Evolutionary conservation across 164 flowering plant species (phyloP).

Genomic region (Chimonanthus praecox): DNA sequence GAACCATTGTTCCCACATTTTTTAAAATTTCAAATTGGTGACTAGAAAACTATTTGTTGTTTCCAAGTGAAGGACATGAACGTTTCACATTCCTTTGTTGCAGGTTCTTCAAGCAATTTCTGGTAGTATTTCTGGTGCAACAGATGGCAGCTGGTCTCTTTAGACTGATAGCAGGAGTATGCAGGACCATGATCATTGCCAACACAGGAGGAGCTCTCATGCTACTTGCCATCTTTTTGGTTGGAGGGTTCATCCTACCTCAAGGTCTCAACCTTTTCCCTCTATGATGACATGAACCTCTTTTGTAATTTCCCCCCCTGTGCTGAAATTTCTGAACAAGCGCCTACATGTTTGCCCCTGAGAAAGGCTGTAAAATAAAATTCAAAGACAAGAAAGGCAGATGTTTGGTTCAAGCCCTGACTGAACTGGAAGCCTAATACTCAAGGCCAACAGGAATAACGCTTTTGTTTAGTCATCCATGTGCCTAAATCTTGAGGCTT

Average conservation of each 20-base stretch:
- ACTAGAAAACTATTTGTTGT: too few species aligned
- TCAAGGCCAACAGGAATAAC: too few species aligned
- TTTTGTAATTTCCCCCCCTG: too few species aligned
- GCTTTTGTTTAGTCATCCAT: too few species aligned
- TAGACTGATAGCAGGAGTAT: constrained; percentile 45
- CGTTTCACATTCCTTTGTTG: not conserved
- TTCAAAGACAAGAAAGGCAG: not conserved
- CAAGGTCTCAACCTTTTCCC: constrained; percentile 32
- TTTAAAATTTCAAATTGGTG: too few species aligned
- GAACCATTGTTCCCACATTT: too few species aligned
- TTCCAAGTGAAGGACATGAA: too few species aligned
- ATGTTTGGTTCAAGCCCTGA: not conserved
- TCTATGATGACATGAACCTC: too few species aligned
- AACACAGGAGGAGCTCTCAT: constrained; percentile 54
- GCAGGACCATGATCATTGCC: constrained; percentile 48
- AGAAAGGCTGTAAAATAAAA: not conserved
- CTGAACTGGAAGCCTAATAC: too few species aligned
- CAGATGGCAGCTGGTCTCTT: constrained; percentile 60
- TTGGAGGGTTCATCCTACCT: constrained; percentile 65
- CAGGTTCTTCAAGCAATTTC: constrained; percentile 53
- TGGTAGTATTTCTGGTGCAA: constrained; percentile 35
- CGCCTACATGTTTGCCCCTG: not conserved
- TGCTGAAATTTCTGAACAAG: not conserved
- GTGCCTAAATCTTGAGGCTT: too few species aligned
- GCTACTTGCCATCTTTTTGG: constrained; percentile 29